These are phyloP conservation scores for Coix lacrymajobi DNA, from an alignment of 176 grass and related monocot species.

Conservation along the genomic window DNA sequence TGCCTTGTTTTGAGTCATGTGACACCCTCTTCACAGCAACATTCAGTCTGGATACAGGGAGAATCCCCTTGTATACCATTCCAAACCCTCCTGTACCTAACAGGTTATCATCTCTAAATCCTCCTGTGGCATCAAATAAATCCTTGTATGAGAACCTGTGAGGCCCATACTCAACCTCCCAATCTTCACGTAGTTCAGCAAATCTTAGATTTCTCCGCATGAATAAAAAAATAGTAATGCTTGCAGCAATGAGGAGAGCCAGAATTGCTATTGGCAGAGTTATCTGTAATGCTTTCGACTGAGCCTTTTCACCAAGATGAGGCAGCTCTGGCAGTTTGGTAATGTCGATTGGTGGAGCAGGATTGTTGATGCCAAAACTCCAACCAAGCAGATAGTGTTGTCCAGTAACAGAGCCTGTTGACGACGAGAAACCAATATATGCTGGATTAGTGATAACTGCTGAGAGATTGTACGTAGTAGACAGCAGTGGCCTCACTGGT, in stretches of 20 bases:
- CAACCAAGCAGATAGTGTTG: not conserved
- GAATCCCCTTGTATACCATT: not conserved
- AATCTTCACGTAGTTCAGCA: not conserved
- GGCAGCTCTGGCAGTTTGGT: not conserved
- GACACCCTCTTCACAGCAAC: not conserved
- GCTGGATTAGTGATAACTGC: not conserved
- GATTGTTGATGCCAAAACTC: not conserved
- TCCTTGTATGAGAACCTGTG: not conserved
- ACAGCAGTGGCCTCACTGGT: not conserved
- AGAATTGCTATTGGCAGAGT: not conserved
- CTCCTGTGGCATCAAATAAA: not conserved
- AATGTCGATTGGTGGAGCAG: not conserved
- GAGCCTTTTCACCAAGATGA: not conserved
- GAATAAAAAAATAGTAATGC: not conserved
- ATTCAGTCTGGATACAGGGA: not conserved
- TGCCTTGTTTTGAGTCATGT: not conserved
- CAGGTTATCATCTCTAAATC: not conserved
- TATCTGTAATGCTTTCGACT: not conserved
- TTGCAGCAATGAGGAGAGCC: not conserved
- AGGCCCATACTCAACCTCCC: not conserved
- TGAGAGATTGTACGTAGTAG: not conserved
- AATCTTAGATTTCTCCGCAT: not conserved
- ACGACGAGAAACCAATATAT: not conserved
- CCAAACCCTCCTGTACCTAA: not conserved
- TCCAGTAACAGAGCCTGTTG: not conserved